These are phyloP conservation scores for Ostreobium quekettii DNA, from an alignment of 139 green algal species.

Conservation along the genomic window DNA sequence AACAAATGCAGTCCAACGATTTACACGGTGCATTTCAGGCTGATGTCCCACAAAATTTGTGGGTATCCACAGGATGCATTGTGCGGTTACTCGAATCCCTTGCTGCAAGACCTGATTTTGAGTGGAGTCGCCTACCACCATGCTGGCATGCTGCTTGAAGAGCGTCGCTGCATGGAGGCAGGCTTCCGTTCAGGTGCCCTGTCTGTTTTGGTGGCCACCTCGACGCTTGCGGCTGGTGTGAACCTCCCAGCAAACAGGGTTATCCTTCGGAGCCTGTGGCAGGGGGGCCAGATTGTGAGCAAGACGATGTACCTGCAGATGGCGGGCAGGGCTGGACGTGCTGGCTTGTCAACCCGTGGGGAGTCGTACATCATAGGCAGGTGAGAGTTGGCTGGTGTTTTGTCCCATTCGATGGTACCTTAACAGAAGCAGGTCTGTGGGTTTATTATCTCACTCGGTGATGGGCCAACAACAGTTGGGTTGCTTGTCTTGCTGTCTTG, in stretches of 20 bases:
- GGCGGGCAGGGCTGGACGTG: neutral
- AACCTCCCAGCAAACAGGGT: constrained; percentile 74
- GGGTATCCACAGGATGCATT: neutral
- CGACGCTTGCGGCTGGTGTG: constrained; percentile 76
- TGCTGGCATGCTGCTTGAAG: constrained; percentile 33
- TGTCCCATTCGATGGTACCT: neutral
- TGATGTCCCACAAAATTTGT: no score
- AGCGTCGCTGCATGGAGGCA: constrained; percentile 43
- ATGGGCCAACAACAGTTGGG: neutral
- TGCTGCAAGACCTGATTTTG: neutral
- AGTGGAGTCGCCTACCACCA: constrained; percentile 38
- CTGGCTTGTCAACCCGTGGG: constrained; percentile 38
- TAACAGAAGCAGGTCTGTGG: constrained; percentile 1
- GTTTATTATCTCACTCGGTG: neutral
- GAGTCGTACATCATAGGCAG: constrained; percentile 49
- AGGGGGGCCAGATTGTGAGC: constrained; percentile 3
- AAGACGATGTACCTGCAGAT: neutral
- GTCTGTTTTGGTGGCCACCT: constrained; percentile 75
- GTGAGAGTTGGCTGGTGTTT: constrained; percentile 7
- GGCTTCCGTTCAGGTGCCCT: constrained; percentile 59
- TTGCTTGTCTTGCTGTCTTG: no score
- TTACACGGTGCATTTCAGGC: no score
- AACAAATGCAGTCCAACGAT: no score
- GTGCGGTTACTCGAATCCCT: neutral
- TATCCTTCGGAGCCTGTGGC: constrained; percentile 43